These are phyloP conservation scores for Pachyrhizus erosus DNA, from an alignment of 306 rosid species.

Conservation along the genomic window DNA sequence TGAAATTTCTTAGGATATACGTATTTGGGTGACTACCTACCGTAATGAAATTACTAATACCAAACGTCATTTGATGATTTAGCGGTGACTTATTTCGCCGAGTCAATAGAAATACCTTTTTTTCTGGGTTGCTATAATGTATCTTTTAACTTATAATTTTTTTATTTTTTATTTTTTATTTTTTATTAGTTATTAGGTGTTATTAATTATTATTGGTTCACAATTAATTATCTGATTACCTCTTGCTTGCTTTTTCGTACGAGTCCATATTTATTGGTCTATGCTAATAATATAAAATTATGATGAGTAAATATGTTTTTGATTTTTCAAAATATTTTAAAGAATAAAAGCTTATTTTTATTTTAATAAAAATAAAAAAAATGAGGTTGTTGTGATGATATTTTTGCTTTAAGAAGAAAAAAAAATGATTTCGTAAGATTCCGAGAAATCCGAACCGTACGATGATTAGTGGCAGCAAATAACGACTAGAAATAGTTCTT, in stretches of 20 bases:
- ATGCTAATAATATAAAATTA: background rate
- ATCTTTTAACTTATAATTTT: too few relatives aligned
- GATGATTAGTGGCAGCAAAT: constrained; percentile 15
- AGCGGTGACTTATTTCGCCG: background rate
- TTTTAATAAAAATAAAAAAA: too few relatives aligned
- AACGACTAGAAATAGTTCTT: constrained; percentile 41
- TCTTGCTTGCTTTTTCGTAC: background rate
- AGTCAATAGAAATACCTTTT: background rate
- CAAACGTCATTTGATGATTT: background rate
- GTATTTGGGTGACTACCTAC: background rate
- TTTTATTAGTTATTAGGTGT: too few relatives aligned
- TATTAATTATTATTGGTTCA: background rate
- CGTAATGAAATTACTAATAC: background rate
- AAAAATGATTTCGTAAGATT: background rate
- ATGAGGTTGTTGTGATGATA: background rate
- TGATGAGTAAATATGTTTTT: too few relatives aligned
- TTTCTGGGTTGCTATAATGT: background rate
- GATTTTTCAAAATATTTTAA: too few relatives aligned
- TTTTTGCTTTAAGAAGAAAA: background rate
- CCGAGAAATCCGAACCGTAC: constrained; percentile 36
- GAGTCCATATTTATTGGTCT: background rate
- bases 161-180: too few relatives aligned
- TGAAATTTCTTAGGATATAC: background rate
- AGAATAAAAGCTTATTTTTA: too few relatives aligned
- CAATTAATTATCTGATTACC: background rate